A percentile compares a stretch with the other conserved stretches of the same genome.
Conservation (phyloP, 805 yeast species). For the Candida morakotiae region DNA sequence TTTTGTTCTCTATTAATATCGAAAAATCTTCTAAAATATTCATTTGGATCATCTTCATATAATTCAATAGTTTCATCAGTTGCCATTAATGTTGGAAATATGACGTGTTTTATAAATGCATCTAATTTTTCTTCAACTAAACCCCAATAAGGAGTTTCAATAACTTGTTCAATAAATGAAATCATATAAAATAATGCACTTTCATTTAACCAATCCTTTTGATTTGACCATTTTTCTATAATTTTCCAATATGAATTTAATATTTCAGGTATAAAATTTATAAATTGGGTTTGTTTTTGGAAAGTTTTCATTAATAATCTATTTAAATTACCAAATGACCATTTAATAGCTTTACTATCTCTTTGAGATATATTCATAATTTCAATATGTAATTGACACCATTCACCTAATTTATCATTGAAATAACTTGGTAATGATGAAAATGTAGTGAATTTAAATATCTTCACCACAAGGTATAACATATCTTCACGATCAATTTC, state of each 20-base stretch:
- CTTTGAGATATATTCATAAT: conserved; percentile 38
- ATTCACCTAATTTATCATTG: conserved; percentile 32
- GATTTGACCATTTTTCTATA: conserved; percentile 38
- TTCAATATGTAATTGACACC: conserved; percentile 38
- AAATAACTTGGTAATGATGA: conserved; percentile 36
- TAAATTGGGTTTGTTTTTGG: conserved; percentile 31
- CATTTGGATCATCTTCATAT: conserved; percentile 45
- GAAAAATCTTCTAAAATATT: conserved; percentile 40
- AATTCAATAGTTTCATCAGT: conserved; percentile 35
- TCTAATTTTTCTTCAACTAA: conserved; percentile 36
- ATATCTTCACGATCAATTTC: conserved; percentile 24
- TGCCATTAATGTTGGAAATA: conserved; percentile 39
- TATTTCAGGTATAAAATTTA: conserved; percentile 39
- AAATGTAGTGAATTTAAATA: conserved; percentile 37
- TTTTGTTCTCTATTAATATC: conserved; percentile 46
- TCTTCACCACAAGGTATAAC: conserved; percentile 37
- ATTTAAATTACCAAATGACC: conserved; percentile 43
- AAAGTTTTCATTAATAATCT: conserved; percentile 41
- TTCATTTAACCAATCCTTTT: conserved; percentile 37
- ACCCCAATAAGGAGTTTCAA: conserved; percentile 36
- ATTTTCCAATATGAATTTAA: conserved; percentile 40
- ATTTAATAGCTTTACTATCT: conserved; percentile 36
- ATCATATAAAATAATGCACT: conserved; percentile 39
- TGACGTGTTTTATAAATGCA: conserved; percentile 36
- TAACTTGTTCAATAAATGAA: conserved; percentile 38